Evolutionary conservation across 257 asterid species (phyloP).

Genomic region (Schizonepeta tenuifolia): DNA sequence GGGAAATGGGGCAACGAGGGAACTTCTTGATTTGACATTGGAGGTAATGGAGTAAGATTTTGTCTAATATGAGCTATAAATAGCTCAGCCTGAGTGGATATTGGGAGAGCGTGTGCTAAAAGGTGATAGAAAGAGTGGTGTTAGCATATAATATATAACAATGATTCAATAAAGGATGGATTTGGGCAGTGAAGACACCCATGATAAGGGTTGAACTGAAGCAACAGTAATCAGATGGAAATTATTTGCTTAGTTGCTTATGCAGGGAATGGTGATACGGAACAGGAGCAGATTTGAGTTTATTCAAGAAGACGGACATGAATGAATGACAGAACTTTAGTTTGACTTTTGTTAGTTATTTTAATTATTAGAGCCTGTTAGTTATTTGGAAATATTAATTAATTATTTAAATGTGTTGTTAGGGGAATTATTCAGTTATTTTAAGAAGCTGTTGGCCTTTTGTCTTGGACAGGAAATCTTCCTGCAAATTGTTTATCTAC

Average conservation of each 20-base stretch:
- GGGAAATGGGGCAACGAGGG: background rate
- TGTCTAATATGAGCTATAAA: conserved; percentile 4
- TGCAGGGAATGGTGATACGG: background rate
- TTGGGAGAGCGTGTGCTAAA: background rate
- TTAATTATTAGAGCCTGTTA: background rate
- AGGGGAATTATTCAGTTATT: background rate
- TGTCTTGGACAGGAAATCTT: background rate
- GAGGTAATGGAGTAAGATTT: conserved; percentile 13
- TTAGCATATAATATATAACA: background rate
- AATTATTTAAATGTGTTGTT: background rate
- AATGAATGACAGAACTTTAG: background rate
- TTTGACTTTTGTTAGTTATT: background rate
- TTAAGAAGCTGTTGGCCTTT: background rate
- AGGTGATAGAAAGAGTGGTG: background rate
- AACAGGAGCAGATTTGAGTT: background rate
- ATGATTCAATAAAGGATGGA: background rate
- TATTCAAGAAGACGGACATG: background rate
- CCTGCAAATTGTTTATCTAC: background rate
- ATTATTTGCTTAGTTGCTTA: conserved; percentile 18
- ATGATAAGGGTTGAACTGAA: background rate
- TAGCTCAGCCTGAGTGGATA: conserved; percentile 8
- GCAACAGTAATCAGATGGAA: conserved; percentile 21
- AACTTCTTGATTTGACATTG: background rate
- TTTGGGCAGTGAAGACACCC: background rate
- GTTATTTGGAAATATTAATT: background rate